Conservation (phyloP, 805 yeast genomes). For the Candida anglica region DNA sequence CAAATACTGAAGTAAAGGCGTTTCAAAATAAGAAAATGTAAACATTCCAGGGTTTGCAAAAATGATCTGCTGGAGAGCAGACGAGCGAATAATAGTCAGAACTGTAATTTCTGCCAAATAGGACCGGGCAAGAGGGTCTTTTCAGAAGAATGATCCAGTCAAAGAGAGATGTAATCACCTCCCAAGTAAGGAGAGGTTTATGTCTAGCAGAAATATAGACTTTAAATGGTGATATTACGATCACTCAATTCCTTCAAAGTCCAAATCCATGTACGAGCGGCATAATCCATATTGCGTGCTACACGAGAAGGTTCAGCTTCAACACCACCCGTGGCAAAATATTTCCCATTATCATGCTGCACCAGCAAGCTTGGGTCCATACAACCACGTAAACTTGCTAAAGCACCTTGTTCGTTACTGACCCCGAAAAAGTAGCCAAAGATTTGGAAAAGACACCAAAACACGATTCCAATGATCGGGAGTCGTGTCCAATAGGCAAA, state of each 20-base stretch:
- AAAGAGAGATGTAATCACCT: too few relatives aligned
- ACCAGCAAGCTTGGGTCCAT: constrained; percentile 46
- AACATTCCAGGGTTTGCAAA: too few relatives aligned
- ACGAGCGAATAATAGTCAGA: too few relatives aligned
- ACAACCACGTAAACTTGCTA: constrained; percentile 61
- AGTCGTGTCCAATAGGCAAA: constrained; percentile 74
- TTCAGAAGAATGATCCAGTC: too few relatives aligned
- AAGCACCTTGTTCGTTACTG: constrained; percentile 65
- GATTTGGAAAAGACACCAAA: constrained; percentile 67
- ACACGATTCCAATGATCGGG: constrained; percentile 72
- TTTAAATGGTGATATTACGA: constrained; percentile 31
- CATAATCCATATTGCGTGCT: constrained; percentile 54
- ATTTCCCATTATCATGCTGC: constrained; percentile 65
- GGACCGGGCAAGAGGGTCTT: too few relatives aligned
- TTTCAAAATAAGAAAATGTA: too few relatives aligned
- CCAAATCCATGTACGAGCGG: constrained; percentile 78
- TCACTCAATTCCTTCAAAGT: constrained; percentile 56
- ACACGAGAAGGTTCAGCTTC: constrained; percentile 54
- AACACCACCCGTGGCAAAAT: constrained; percentile 57
- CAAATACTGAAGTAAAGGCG: too few relatives aligned
- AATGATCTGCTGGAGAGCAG: too few relatives aligned
- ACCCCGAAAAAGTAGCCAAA: constrained; percentile 71
- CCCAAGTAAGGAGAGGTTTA: too few relatives aligned
- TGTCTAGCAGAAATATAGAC: too few relatives aligned
- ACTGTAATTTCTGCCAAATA: too few relatives aligned